Evolutionary conservation across 345 rosid species (phyloP), one percentile per base, ranked within the genome.

Genomic region (Alliaria petiolata): DNA sequence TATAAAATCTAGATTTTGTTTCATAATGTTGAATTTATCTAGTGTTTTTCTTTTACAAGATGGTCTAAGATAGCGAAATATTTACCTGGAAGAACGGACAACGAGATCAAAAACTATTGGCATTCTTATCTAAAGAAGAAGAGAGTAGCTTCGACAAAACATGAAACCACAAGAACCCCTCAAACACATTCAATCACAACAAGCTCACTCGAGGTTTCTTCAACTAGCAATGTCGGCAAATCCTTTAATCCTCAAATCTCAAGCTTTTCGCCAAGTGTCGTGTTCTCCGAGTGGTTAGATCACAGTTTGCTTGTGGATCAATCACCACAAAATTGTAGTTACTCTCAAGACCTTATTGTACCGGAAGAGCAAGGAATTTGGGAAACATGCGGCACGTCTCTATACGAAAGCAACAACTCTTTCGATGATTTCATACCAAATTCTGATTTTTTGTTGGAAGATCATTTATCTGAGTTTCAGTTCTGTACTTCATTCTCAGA

Each of bases 41-140:
- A 28, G 6, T 28, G 6, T 28, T 26, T 10, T n/a, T 25, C 0
- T 40, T 26, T 15, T 7, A 62, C 58, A 42, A 93, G 98, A 77
- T 93, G 98, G 98, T 89, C 98, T 20, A 90, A 86, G 26, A 93
- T 93, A 42, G 88, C 98, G 12, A 89, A 79, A 61, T 85, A 71
- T 65, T 72, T 93, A 76, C 91, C 96, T 3, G 98, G 98, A 74
- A 86, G 98, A 81, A 93, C 98, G 0, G 97, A 93, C 68, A 93
- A 93, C 55, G 97, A 93, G 80, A 85, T 95, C 15, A 95, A 95
- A 82, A 95, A 95, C 52, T 80, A 86, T 50, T 91, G 99, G 99
- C 99, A 91, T 81, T 89, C 98, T 4, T 80, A 86, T 72, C 68
- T 93, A 59, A 89, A 91, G 84, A n/a, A n/a, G n/a, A 91, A 89